A percentile compares a stretch with the other conserved stretches of the same genome.
phyloP scores from a whole-genome alignment of 1,284 basidiomycete genomes.

The Heterobasidion occidentale region DNA sequence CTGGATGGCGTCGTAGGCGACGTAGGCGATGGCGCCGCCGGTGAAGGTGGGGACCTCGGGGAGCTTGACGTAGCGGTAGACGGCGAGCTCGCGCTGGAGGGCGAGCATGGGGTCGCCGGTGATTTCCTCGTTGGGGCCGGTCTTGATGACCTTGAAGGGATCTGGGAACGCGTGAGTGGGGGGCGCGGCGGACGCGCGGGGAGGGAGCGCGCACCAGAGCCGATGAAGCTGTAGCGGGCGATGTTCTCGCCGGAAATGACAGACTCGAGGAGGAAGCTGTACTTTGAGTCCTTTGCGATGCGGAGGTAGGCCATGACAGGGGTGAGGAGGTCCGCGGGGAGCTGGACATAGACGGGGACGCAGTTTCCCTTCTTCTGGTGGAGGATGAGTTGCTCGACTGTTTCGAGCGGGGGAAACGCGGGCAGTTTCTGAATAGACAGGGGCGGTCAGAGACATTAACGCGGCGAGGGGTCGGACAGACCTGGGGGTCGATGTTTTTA shows the following conservation, averaged over 20 bases:
- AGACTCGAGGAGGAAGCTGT: constrained; percentile 91
- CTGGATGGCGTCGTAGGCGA: constrained; percentile 93
- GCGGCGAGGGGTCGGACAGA: constrained; percentile 17
- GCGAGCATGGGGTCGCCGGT: constrained; percentile 83
- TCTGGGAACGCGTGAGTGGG: constrained; percentile 39
- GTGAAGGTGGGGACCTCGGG: constrained; percentile 93
- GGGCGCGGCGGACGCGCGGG: constrained; percentile 1
- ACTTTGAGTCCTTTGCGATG: constrained; percentile 85
- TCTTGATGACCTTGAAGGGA: constrained; percentile 87
- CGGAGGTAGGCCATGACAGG: constrained; percentile 97
- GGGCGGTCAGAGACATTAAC: background rate
- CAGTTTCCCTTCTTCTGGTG: constrained; percentile 82
- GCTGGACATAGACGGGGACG: constrained; percentile 86
- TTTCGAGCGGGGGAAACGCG: constrained; percentile 59
- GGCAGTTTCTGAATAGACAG: constrained; percentile 42
- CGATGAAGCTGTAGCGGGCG: constrained; percentile 94
- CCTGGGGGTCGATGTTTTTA: constrained; percentile 51
- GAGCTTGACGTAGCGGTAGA: constrained; percentile 87
- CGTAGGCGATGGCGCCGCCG: constrained; percentile 96
- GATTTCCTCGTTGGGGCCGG: constrained; percentile 78
- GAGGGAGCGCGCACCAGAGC: constrained; percentile 59
- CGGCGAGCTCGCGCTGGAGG: constrained; percentile 81
- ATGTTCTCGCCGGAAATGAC: constrained; percentile 88
- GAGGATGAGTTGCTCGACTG: constrained; percentile 66
- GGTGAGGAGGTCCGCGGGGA: constrained; percentile 94